Evolutionary conservation across 192 early-diverging fungal species (phyloP).

Genomic region (Dissophora globulifera): DNA sequence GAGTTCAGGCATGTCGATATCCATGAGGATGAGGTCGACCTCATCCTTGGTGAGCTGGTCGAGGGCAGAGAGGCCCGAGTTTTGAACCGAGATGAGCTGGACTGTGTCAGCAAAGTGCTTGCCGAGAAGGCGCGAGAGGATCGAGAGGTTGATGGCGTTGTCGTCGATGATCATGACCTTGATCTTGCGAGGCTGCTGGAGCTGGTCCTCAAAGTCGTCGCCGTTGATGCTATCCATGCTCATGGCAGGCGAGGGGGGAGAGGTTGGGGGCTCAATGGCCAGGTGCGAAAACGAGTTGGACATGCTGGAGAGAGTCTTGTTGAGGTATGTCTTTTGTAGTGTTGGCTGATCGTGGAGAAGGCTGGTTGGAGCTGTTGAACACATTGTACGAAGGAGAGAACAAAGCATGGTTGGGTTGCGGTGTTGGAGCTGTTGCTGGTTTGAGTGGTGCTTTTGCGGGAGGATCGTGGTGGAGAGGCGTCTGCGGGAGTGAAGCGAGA

Average conservation of each 20-base stretch:
- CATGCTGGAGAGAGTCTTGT: slow-evolving; percentile 32
- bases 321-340: slow-evolving; percentile 20
- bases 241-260: slow-evolving; percentile 42
- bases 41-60: slow-evolving; percentile 53
- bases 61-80: slow-evolving; percentile 63
- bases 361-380: slow-evolving; percentile 28
- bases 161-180: slow-evolving; percentile 73
- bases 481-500: slow-evolving; percentile 7
- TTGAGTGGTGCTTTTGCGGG: slow-evolving; percentile 6
- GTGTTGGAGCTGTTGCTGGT: not conserved
- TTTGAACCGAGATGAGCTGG: slow-evolving; percentile 54
- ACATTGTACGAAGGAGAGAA: slow-evolving; percentile 45
- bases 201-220: slow-evolving; percentile 30
- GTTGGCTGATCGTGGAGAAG: slow-evolving; percentile 22
- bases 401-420: slow-evolving; percentile 50
- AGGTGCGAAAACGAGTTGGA: slow-evolving; percentile 12
- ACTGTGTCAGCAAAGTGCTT: slow-evolving; percentile 62
- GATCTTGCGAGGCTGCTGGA: slow-evolving; percentile 43
- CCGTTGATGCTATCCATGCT: slow-evolving; percentile 49
- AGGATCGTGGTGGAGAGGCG: slow-evolving; percentile 9
- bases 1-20: slow-evolving; percentile 76
- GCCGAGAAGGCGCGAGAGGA: slow-evolving; percentile 66
- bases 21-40: slow-evolving; percentile 72
- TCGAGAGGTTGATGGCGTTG: slow-evolving; percentile 71
- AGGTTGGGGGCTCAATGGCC: slow-evolving; percentile 33